Conservation (phyloP, 2,329 filamentous ascomycete genomes). For the Botrytis hyacinthi region DNA sequence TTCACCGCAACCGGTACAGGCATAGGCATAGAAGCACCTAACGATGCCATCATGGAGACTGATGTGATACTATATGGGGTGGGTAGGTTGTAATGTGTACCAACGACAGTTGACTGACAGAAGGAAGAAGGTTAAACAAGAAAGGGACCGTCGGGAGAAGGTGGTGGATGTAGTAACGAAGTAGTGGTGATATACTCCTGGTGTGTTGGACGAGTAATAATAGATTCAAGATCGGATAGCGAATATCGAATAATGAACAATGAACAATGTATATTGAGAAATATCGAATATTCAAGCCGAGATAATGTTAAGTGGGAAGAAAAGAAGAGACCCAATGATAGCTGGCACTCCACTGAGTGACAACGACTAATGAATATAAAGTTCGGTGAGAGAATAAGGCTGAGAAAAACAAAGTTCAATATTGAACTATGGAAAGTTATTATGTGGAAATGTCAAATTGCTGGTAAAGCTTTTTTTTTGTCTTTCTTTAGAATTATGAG, state of each 20-base stretch:
- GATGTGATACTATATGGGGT: not conserved
- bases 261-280: not conserved
- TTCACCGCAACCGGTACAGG: conserved; percentile 28
- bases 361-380: conserved; percentile 2
- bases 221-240: not conserved
- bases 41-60: conserved; percentile 9
- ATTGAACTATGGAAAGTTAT: not conserved
- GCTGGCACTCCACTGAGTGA: not conserved
- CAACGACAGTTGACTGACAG: not conserved
- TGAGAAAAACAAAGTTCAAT: conserved; percentile 1
- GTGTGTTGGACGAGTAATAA: not conserved
- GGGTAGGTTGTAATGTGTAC: not conserved
- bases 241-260: not conserved
- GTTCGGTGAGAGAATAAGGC: not conserved
- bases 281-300: not conserved
- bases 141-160: not conserved
- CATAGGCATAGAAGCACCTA: not conserved
- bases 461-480: not conserved
- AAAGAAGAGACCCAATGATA: not conserved
- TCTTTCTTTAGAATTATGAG: not conserved
- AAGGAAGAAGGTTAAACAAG: not conserved
- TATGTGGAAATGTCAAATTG: not conserved
- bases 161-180: not conserved
- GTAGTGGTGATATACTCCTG: not conserved
- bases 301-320: not conserved